Percentiles rank a stretch among this genome's conserved stretches.
phyloP scores from a whole-genome alignment of 176 grass and related monocot species.

The Rhynchospora tenuis region DNA sequence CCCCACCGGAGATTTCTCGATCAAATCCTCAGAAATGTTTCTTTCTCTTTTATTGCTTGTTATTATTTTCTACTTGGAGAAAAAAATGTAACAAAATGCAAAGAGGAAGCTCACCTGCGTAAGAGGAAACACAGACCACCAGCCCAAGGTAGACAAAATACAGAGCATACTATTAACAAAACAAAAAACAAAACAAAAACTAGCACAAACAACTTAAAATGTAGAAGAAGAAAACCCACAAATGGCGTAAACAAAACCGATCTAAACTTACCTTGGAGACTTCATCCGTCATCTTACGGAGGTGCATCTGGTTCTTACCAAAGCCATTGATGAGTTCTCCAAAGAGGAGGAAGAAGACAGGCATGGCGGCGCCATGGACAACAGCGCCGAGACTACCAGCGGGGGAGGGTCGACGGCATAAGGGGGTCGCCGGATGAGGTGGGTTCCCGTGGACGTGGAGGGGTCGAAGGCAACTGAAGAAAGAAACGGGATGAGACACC shows the following conservation, averaged over 20 bases:
- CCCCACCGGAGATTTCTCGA: slow-evolving; percentile 41
- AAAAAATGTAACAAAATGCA: neutral
- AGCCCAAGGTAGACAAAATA: slow-evolving; percentile 98
- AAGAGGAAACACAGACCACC: slow-evolving; percentile 81
- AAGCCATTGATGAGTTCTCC: slow-evolving; percentile 96
- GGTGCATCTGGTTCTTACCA: slow-evolving; percentile 91
- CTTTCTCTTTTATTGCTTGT: neutral
- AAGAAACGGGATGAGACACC: too few species aligned
- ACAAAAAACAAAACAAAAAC: neutral
- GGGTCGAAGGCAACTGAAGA: too few species aligned
- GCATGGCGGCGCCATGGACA: slow-evolving; percentile 94
- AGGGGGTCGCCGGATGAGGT: too few species aligned
- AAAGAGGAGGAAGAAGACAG: slow-evolving; percentile 96
- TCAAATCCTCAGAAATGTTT: neutral
- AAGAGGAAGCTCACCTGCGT: slow-evolving; percentile 50
- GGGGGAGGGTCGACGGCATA: too few species aligned
- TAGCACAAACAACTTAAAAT: neutral
- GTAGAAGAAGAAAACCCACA: neutral
- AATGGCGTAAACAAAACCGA: neutral
- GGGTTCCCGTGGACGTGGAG: too few species aligned
- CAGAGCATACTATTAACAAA: slow-evolving; percentile 60
- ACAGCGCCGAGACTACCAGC: slow-evolving; percentile 65
- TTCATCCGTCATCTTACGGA: slow-evolving; percentile 84
- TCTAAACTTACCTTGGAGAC: slow-evolving; percentile 76
- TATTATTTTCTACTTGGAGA: neutral